Percentiles rank a stretch among this genome's conserved stretches.
Conservation (phyloP, 2,329 filamentous ascomycete genomes). For the Alternaria viburni region DNA sequence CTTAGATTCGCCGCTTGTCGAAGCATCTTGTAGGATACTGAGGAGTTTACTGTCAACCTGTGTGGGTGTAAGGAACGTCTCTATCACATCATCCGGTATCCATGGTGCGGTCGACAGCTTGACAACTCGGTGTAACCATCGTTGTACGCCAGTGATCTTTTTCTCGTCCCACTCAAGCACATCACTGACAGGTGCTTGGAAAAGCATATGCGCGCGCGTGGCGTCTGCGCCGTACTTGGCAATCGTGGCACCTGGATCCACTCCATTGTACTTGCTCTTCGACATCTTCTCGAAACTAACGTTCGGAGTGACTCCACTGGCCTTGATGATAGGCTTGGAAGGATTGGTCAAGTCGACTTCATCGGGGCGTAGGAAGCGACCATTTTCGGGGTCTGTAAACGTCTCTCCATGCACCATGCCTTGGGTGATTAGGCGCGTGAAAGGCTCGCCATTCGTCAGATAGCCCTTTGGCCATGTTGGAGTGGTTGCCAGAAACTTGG, state of each 20-base stretch:
- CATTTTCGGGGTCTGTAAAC: conserved; percentile 74
- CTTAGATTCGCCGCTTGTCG: conserved; percentile 6
- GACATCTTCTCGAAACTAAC: conserved; percentile 90
- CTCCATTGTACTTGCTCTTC: conserved; percentile 91
- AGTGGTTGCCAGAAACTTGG: conserved; percentile 77
- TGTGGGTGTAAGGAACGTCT: conserved; percentile 27
- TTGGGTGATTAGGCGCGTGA: conserved; percentile 81
- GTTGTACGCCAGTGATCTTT: conserved; percentile 80
- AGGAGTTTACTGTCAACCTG: conserved; percentile 32
- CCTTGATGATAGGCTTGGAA: conserved; percentile 65
- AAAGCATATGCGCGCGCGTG: conserved; percentile 84
- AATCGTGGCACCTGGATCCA: conserved; percentile 78
- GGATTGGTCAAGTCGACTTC: conserved; percentile 71
- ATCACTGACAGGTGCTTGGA: conserved; percentile 84
- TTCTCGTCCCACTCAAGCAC: conserved; percentile 86
- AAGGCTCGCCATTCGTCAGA: conserved; percentile 69
- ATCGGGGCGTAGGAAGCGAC: conserved; percentile 76
- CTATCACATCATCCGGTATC: conserved; percentile 32
- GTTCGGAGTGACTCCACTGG: conserved; percentile 64
- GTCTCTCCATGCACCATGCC: conserved; percentile 94
- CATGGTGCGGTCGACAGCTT: conserved; percentile 53
- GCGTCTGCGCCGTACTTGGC: conserved; percentile 80
- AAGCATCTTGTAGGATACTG: conserved; percentile 21
- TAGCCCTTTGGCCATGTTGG: conserved; percentile 50
- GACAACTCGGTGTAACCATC: conserved; percentile 76